Percentiles rank a stretch among this genome's conserved stretches.
Conservation (phyloP, 345 rosid genomes). For the Clausena lansium region DNA sequence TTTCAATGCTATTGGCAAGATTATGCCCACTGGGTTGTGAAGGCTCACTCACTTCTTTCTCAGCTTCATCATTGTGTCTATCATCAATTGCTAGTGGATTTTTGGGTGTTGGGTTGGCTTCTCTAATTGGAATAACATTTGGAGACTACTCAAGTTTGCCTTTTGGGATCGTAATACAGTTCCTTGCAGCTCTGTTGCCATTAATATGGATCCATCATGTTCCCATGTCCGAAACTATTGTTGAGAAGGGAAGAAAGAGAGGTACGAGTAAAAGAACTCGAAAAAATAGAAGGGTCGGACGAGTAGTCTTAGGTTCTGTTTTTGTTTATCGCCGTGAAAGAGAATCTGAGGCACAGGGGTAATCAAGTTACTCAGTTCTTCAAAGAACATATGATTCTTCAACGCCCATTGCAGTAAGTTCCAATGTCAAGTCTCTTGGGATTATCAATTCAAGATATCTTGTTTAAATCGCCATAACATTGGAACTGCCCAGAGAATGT, state of each 20-base stretch:
- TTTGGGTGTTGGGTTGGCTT: constrained; percentile 71
- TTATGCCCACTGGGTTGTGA: constrained; percentile 82
- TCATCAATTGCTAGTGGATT: constrained; percentile 77
- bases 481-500: background rate
- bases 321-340: constrained; percentile 50
- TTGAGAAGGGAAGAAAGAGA: constrained; percentile 48
- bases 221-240: constrained; percentile 41
- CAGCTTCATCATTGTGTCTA: constrained; percentile 69
- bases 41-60: constrained; percentile 86
- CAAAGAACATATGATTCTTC: background rate
- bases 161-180: constrained; percentile 60
- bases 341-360: constrained; percentile 47
- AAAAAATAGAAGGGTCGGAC: constrained; percentile 59
- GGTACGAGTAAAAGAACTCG: constrained; percentile 49
- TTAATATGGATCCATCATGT: constrained; percentile 52
- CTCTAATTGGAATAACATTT: constrained; percentile 59
- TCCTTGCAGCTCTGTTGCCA: constrained; percentile 65
- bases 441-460: constrained; percentile 2
- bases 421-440: background rate
- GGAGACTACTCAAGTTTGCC: constrained; percentile 61
- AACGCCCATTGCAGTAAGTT: background rate
- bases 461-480: background rate
- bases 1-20: constrained; percentile 55
- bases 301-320: constrained; percentile 39
- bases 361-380: background rate